Base-by-base conservation (phyloP, 1,284 basidiomycete species). In the Boletellus deceptivus region DNA sequence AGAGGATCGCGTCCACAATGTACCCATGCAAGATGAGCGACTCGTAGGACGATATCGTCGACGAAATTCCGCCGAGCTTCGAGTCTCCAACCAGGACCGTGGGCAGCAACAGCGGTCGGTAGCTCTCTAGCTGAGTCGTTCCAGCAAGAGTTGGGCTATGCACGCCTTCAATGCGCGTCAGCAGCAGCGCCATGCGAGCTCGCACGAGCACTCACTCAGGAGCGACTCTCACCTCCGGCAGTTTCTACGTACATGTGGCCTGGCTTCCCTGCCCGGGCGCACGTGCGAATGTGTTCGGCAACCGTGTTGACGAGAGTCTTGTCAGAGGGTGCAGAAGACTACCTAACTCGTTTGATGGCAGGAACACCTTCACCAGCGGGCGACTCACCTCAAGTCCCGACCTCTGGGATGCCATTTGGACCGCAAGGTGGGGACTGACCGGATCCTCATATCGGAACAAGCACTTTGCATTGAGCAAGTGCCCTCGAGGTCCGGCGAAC, bases 1-100 rank as follows among this genome's bases (percentile, higher is more conserved):
- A 76, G 14, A 98, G 67, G n/a, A 98, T 80, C 13, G 89, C 82
- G 47, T 95, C 91, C 56, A 99, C 76, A 43, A 86, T 84, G 72
- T 94, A 98, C 10, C 96, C 96, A 7, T 93, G 84, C n/a, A 98
- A 70, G 4, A 86, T 64, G 10, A 98, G 82, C 13, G 93, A 90
- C 66, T 99, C 96, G 72, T 93, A 98, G 0, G 96, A 85, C 1
- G 93, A 84, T 50, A 98, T 86, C 0, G 96, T 98, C 0, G 94
- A 90, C 16, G 93, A 96, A 55, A 98, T 98, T 1, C 96, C 96
- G 16, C 96, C 96, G 2, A 99, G 84, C 51, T 84, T 85, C 0
- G 90, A 83, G 48, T 96, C 93, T 0, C 92, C 95, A 36, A 99
- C 75, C 4, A 99, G 79, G 51, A 98, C 74, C 0, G 89, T 89